Base-by-base conservation (phyloP, 2,329 filamentous ascomycete genomes). In the Ophiosphaerella herpotricha region DNA sequence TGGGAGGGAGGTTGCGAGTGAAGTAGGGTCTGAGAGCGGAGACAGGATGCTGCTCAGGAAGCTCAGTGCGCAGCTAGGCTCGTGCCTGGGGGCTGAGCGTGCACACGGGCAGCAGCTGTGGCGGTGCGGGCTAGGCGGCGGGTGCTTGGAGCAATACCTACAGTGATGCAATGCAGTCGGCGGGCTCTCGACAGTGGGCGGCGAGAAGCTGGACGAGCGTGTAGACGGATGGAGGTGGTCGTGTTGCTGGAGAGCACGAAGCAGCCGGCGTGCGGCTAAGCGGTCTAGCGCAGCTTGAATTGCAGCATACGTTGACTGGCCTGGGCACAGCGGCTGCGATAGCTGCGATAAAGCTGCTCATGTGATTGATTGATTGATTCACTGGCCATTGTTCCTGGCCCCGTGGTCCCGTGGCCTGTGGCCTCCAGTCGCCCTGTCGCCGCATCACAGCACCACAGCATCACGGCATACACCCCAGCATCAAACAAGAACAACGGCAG, bases 1-100 rank as follows among this genome's bases (percentile, higher is more conserved):
- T 58, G 62, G 61, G 63, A 57, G 57, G 56, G 57, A 53, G 59
- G 60, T 36, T 18, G 60, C 60, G 65, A 55, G 67, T 66, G 69
- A 68, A 64, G 66, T 70, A 67, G 67, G 40, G 59, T 58, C 40
- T 49, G 56, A 55, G 46, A 54, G 56, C 48, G 55, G 60, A 62
- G 58, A 60, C 50, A 52, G 57, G 56, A 58, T 53, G 48, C 43
- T 52, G 58, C 62, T 58, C 52, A 52, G 44, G 39, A 45, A 43
- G 45, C 38, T 37, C 45, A 47, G 45, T 21, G 45, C 45, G 45
- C 45, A 32, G 45, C 45, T 42, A 38, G 45, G 45, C 45, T 42
- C 50, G 48, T 54, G 51, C 55, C 45, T 47, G 54, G 61, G 54
- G 58, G 63, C 63, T 62, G 58, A 60, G 61, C 61, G 59, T 56